Evolutionary conservation across 2,329 filamentous ascomycete genomes (phyloP), one percentile per base, ranked within the genome.

Genomic region (Fusarium hostae): DNA sequence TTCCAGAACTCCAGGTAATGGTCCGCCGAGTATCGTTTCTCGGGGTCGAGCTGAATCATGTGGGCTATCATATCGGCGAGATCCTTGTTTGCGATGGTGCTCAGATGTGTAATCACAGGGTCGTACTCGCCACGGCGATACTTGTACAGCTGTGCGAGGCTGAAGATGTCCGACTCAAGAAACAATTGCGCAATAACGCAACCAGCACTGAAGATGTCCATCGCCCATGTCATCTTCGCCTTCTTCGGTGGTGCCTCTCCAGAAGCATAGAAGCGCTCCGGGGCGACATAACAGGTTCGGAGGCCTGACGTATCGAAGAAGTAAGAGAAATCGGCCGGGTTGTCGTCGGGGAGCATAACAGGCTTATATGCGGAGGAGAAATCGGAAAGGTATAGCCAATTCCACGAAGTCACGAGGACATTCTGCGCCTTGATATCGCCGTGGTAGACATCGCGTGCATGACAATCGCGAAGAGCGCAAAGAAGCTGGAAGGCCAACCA

Each of bases 401-500:
- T 98, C 96, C 96, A 99, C 10, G 96, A 98, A 0, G 96, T 99
- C 55, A 99, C 95, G 51, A 99, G 85, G 39, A 97, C 90, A 77
- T 99, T 99, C 81, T 99, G 95, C 3, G 95, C 96, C 85, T 99
- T 99, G 84, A 99, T 98, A 78, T 99, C 97, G 63, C 96, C 97
- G 79, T 99, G 96, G 79, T 95, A 98, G 56, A 99, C 87, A 76
- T 97, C 93, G 50, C 92, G 88, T 32, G 92, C 87, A 80, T 99
- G 96, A 76, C 94, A 98, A 81, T 99, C 97, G 62, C 95, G 91
- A 64, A 99, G 85, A 5, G 94, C 95, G 80, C 94, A 98, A 15
- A 99, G 87, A 5, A 99, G 88, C 83, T 99, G 96, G 77, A 97
- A 99, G 0, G 95, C 93, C 55, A 99, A 88, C 96, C 96, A 99